Evolutionary conservation across 1,139 yeast genomes (phyloP).

Genomic region (Suhomyces panamericanus): DNA sequence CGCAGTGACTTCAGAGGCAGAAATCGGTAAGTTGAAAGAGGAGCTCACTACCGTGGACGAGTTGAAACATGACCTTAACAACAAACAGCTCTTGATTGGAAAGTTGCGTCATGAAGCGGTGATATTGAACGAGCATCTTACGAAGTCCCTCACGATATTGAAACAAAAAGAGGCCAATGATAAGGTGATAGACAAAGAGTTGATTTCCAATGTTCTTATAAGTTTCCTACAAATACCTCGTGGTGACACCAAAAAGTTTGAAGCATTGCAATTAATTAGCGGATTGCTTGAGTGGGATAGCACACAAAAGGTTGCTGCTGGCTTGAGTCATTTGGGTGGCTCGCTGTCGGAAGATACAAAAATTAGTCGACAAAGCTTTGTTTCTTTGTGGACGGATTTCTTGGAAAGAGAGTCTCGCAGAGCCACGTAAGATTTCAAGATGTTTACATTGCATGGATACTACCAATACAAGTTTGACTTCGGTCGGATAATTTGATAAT

Average conservation of each 20-base stretch:
- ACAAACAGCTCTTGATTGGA: slow-evolving; percentile 78
- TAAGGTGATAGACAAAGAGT: slow-evolving; percentile 81
- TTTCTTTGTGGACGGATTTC: slow-evolving; percentile 86
- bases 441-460: neutral
- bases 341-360: slow-evolving; percentile 24
- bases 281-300: slow-evolving; percentile 89
- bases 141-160: slow-evolving; percentile 79
- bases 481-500: neutral
- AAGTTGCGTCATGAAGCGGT: slow-evolving; percentile 94
- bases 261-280: slow-evolving; percentile 80
- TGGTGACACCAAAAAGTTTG: slow-evolving; percentile 92
- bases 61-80: slow-evolving; percentile 48
- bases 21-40: slow-evolving; percentile 3
- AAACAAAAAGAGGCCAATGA: slow-evolving; percentile 65
- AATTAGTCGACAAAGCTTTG: slow-evolving; percentile 64
- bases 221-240: slow-evolving; percentile 87
- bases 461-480: neutral
- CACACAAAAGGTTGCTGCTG: slow-evolving; percentile 77
- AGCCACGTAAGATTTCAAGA: neutral
- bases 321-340: slow-evolving; percentile 52
- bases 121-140: slow-evolving; percentile 89
- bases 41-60: slow-evolving; percentile 16
- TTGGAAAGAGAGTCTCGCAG: slow-evolving; percentile 67
- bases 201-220: slow-evolving; percentile 80
- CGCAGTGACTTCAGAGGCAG: slow-evolving; percentile 18